These are phyloP conservation scores for Daphne laureola DNA, from an alignment of 441 rosid species.

Conservation along the genomic window DNA sequence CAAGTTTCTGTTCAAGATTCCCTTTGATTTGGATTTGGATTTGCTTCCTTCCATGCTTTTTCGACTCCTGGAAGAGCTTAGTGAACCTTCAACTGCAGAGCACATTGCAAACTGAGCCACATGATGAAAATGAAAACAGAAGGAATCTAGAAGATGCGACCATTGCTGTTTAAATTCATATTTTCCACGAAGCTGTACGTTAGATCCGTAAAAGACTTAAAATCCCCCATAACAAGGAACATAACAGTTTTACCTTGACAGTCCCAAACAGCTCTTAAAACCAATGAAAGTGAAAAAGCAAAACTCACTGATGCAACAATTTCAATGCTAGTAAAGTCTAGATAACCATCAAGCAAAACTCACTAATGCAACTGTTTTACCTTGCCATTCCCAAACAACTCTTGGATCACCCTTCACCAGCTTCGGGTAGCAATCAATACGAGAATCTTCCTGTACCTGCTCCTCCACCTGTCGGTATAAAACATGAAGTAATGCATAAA, in stretches of 20 bases:
- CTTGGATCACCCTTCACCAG: slow-evolving; percentile 84
- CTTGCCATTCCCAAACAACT: slow-evolving; percentile 99
- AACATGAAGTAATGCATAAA: background rate
- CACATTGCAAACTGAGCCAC: background rate
- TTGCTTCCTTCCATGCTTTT: slow-evolving; percentile 31
- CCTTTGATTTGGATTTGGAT: slow-evolving; percentile 20
- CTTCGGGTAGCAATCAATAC: slow-evolving; percentile 75
- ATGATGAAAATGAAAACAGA: slow-evolving; percentile 4
- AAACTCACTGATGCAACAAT: slow-evolving; percentile 3
- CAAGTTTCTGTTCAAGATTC: slow-evolving; percentile 11
- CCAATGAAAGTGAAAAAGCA: background rate
- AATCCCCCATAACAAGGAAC: no score
- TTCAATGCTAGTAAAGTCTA: no score
- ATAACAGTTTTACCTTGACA: slow-evolving; percentile 67
- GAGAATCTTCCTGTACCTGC: slow-evolving; percentile 79
- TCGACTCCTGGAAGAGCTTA: slow-evolving; percentile 51
- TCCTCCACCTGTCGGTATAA: slow-evolving; percentile 58
- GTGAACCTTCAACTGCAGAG: slow-evolving; percentile 62
- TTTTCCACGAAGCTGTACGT: background rate
- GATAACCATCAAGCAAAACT: background rate
- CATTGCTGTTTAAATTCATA: background rate
- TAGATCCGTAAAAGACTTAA: no score
- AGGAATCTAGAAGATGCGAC: background rate
- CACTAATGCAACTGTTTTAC: slow-evolving; percentile 23
- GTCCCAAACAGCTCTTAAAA: slow-evolving; percentile 38